Base-by-base conservation (phyloP, 2,329 filamentous ascomycete genomes). In the Balansia obtecta region DNA sequence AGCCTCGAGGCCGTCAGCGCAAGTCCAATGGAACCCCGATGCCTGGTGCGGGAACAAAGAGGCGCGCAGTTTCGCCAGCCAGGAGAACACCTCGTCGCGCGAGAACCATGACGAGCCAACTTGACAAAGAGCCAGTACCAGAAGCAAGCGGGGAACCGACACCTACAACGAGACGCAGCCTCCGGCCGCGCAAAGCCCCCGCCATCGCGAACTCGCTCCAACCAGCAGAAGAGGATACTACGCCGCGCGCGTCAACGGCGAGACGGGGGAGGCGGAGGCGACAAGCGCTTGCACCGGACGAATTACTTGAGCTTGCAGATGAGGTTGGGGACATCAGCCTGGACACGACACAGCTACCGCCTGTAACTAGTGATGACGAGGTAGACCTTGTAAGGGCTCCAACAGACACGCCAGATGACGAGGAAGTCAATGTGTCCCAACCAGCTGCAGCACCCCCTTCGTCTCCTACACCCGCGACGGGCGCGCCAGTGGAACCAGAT, bases 21-120 rank as follows among this genome's bases (percentile, higher is more conserved):
- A 72, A 69, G 50, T 69, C 70, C 30, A 75, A 76, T 51, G 75
- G 71, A 5, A 80, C 76, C 3, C 77, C 77, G 2, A 66, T 71
- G 54, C 71, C 74, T 1, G 63, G 59, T 45, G 62, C 65, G 15
- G 61, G 64, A 12, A 66, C 62, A 3, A 75, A 71, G 54, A 73
- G 73, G 57, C 68, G 70, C 52, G 68, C 71, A 8, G 70, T 63
- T 11, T 75, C 74, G 1, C 74, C 74, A 4, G 64, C 68, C 16
- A 62, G 58, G 47, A 66, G 63, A 46, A 65, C 61, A 1, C 61
- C 68, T 22, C 59, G 65, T 39, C 62, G 63, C 22, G 58, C 63
- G 44, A 68, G 68, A 30, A 64, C 55, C 13, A 52, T 59, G 49
- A 61, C 63, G 50, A 52, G 57, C 15, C 54, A 49, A 27, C 61